Percentiles rank a stretch among this genome's conserved stretches.
Conservation (phyloP, 208 protist genomes). For the Leishmania martiniquensis region DNA sequence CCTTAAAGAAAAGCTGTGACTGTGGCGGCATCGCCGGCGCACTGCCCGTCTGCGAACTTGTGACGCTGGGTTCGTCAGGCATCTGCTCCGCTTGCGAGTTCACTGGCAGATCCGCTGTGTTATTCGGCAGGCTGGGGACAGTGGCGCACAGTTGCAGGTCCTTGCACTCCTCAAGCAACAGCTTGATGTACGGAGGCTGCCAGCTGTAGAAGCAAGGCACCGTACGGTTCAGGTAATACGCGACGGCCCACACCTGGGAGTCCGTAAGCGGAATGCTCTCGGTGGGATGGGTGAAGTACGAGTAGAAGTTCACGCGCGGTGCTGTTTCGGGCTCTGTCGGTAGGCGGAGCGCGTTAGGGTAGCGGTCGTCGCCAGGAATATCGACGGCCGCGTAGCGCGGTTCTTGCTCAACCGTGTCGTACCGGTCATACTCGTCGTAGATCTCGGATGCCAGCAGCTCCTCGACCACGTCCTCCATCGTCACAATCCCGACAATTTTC, state of each 20-base stretch:
- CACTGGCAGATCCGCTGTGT: conserved; percentile 4
- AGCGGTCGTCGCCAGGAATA: conserved; percentile 19
- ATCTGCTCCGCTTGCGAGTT: conserved; percentile 5
- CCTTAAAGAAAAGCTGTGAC: conserved; percentile 16
- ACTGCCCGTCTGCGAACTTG: conserved; percentile 1
- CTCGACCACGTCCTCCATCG: conserved; percentile 90
- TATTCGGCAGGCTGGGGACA: neutral
- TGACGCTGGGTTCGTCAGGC: conserved; percentile 9
- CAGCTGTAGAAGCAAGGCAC: conserved; percentile 67
- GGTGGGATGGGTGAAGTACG: conserved; percentile 77
- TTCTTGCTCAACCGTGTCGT: conserved; percentile 38
- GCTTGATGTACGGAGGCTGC: conserved; percentile 74
- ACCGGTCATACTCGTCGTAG: conserved; percentile 91
- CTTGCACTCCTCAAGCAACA: conserved; percentile 78
- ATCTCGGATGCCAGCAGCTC: conserved; percentile 86
- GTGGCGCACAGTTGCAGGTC: conserved; percentile 67
- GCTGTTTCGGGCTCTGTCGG: conserved; percentile 55
- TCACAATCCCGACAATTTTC: conserved; percentile 76
- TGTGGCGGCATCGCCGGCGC: neutral
- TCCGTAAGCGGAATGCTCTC: conserved; percentile 56
- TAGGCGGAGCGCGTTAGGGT: conserved; percentile 18
- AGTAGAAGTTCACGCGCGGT: conserved; percentile 89
- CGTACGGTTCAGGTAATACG: conserved; percentile 79
- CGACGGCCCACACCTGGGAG: conserved; percentile 86
- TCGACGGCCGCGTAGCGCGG: conserved; percentile 17